phyloP scores from a whole-genome alignment of 805 yeast species.

The Pichia paraexigua region DNA sequence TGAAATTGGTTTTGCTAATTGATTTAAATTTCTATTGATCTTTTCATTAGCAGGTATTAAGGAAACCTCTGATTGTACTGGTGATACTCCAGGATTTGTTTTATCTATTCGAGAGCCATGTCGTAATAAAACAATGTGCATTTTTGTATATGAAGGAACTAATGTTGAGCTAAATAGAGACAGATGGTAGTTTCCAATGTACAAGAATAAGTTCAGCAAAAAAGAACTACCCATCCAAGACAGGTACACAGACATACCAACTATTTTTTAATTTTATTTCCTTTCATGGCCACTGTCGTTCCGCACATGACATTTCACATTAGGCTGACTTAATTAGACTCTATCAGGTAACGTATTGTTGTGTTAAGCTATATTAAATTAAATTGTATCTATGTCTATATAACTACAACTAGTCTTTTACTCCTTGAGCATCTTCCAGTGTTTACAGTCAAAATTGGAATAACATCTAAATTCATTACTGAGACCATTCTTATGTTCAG shows the following conservation, averaged over 20 bases:
- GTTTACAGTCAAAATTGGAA: constrained; percentile 61
- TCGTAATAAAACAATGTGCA: constrained; percentile 28
- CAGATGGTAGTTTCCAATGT: not conserved
- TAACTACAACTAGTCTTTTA: not conserved
- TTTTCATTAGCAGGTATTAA: not conserved
- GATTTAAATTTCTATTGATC: not conserved
- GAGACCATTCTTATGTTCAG: constrained; percentile 78
- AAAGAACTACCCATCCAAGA: no score
- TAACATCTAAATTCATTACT: constrained; percentile 86
- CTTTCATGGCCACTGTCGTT: not conserved
- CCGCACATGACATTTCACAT: not conserved
- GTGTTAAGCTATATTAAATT: no score
- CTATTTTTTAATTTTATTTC: not conserved
- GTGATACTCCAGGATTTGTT: constrained; percentile 10
- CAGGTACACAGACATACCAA: not conserved
- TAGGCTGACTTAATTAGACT: no score
- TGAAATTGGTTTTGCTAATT: not conserved
- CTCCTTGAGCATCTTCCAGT: constrained; percentile 48
- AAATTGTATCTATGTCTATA: not conserved
- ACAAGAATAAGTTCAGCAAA: not conserved
- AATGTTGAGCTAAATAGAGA: not conserved
- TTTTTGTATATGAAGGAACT: constrained; percentile 2
- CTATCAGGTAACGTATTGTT: no score
- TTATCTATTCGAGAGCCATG: constrained; percentile 29
- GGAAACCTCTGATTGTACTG: constrained; percentile 5